Percentiles rank a stretch among this genome's conserved stretches.
Evolutionary conservation across 495 filamentous ascomycete genomes (phyloP).

Genomic region (Symbiotaphrina buchneri): DNA sequence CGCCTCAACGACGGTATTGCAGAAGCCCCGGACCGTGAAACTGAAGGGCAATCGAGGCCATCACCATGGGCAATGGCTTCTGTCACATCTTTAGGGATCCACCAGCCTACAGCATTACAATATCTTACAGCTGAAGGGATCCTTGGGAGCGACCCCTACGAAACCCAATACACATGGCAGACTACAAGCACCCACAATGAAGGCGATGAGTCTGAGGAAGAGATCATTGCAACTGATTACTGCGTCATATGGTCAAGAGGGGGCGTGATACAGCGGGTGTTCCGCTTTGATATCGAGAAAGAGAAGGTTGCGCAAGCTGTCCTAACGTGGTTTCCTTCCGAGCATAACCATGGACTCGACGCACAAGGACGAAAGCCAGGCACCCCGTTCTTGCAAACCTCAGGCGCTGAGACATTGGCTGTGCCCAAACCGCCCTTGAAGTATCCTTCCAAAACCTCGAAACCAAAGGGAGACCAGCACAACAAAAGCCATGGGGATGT

Average conservation of each 20-base stretch:
- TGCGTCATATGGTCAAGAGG: conserved; percentile 86
- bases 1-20: too few species aligned
- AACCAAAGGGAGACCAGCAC: too few species aligned
- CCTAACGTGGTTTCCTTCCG: conserved; percentile 56
- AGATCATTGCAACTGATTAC: conserved; percentile 60
- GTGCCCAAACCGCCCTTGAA: too few species aligned
- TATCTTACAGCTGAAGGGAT: conserved; percentile 70
- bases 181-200: conserved; percentile 22
- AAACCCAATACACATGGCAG: conserved; percentile 53
- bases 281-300: conserved; percentile 67
- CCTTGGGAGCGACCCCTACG: conserved; percentile 41
- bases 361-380: conserved; percentile 5
- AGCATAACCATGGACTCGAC: too few species aligned
- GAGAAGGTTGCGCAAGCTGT: conserved; percentile 67
- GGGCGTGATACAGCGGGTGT: conserved; percentile 66
- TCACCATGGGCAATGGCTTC: conserved; percentile 41
- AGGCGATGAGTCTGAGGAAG: conserved; percentile 33
- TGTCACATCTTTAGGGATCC: conserved; percentile 68
- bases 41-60: too few species aligned
- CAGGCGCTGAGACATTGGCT: too few species aligned
- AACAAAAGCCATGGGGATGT: too few species aligned
- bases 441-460: too few species aligned
- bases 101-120: conserved; percentile 59
- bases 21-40: too few species aligned
- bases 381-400: too few species aligned